Evolutionary conservation across 306 rosid species (phyloP).

Genomic region (Alnus glutinosa): DNA sequence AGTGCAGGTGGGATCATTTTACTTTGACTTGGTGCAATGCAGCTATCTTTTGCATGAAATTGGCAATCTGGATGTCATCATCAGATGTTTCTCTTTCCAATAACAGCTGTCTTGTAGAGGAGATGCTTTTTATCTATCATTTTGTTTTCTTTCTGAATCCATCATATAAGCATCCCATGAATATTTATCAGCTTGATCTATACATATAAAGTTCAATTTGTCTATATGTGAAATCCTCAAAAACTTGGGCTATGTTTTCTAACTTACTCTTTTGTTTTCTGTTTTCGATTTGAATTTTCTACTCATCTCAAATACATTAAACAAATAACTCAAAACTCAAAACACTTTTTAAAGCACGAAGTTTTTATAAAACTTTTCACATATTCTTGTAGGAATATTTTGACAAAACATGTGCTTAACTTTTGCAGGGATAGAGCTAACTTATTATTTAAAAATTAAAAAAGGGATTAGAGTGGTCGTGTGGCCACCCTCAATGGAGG

Average conservation of each 20-base stretch:
- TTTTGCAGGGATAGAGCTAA: no score
- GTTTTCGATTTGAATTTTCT: background rate
- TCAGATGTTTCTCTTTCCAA: no score
- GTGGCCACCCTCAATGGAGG: no score
- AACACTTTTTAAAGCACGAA: no score
- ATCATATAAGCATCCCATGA: background rate
- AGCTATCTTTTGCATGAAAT: slow-evolving; percentile 7
- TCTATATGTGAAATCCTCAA: background rate
- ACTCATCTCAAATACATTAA: no score
- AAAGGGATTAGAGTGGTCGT: no score
- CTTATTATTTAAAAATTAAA: no score
- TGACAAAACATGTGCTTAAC: no score
- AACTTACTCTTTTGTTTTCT: background rate
- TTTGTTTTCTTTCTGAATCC: background rate
- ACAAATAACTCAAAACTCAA: no score
- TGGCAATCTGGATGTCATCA: background rate
- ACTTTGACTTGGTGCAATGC: background rate
- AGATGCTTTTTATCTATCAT: background rate
- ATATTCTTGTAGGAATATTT: no score
- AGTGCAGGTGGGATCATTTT: slow-evolving; percentile 72
- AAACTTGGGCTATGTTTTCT: background rate
- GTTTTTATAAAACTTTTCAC: no score
- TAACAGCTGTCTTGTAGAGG: background rate
- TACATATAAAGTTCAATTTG: background rate
- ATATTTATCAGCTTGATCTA: background rate